Evolutionary conservation across 345 rosid genomes (phyloP), one percentile per base, ranked within the genome.

Genomic region (Limnanthes douglasii): DNA sequence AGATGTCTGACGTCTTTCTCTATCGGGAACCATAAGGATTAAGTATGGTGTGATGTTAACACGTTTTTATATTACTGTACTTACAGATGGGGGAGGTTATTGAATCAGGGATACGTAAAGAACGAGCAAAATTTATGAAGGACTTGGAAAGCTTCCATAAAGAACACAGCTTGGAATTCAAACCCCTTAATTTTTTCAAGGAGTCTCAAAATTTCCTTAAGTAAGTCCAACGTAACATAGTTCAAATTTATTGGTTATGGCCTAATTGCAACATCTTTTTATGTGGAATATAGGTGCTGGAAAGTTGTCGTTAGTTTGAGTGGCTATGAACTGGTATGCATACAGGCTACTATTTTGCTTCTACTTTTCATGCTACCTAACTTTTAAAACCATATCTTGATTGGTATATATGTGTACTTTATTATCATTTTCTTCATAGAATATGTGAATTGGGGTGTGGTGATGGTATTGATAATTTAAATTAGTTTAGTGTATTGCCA

Each of bases 241-340:
- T 4, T 56, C 3, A 15, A 45, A 30, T 37, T 20, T 21, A n/a
- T 39, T 33, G 18, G 18, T 30, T 27, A 12, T 31, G 44, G 31
- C 26, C 51, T 61, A 37, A 51, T 21, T 28, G 35, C 18, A 45
- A 2, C 13, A n/a, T 51, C 11, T 36, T 54, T 53, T 42, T 16
- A 25, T 19, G 14, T 51, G 37, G 27, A 39, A 50, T 47, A 59
- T 54, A 85, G 96, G 75, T 64, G 79, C 28, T 85, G 85, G 85
- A 72, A 90, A 56, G 61, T 77, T 45, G 96, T 80, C 51, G 18
- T 76, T 33, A 71, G 45, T 36, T 44, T 85, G 58, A 90, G 96
- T 57, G 96, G 93, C 65, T 80, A 80, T 52, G 90, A 85, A 2
- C 77, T 72, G 86, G 95, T 84, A 74, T 51, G 68, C 32, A 30